A percentile compares a stretch with the other conserved stretches of the same genome.
Evolutionary conservation across 1,284 basidiomycete genomes (phyloP).

Genomic region (Bondarzewia mesenterica): DNA sequence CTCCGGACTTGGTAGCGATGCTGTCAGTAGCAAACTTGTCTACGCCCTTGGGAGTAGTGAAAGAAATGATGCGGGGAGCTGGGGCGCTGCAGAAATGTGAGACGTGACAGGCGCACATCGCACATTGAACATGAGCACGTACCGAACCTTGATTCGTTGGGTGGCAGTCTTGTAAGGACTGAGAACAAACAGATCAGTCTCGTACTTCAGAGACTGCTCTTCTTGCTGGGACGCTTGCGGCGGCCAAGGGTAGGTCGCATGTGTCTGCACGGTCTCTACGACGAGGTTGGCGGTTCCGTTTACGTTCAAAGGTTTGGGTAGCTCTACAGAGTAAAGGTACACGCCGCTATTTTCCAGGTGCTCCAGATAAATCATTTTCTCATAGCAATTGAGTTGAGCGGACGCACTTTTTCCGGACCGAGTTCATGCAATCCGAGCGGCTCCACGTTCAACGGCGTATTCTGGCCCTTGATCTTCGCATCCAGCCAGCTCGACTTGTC

Average conservation of each 20-base stretch:
- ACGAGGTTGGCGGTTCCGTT: constrained; percentile 67
- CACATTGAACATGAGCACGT: constrained; percentile 16
- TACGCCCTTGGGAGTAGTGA: constrained; percentile 53
- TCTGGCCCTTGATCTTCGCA: constrained; percentile 67
- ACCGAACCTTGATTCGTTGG: constrained; percentile 85
- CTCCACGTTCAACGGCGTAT: constrained; percentile 44
- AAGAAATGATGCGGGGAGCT: constrained; percentile 58
- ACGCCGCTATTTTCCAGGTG: constrained; percentile 21
- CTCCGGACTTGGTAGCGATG: constrained; percentile 66
- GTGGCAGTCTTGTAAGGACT: constrained; percentile 79
- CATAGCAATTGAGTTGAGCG: background rate
- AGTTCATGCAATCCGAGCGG: constrained; percentile 34
- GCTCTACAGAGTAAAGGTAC: constrained; percentile 31
- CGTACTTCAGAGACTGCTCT: constrained; percentile 76
- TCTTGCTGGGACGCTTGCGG: constrained; percentile 67
- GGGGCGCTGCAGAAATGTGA: constrained; percentile 41
- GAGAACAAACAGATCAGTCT: constrained; percentile 67
- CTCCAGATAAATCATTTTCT: background rate
- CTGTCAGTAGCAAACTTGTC: constrained; percentile 48
- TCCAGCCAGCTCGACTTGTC: constrained; percentile 73
- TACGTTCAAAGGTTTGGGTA: constrained; percentile 37
- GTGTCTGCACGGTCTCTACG: constrained; percentile 68
- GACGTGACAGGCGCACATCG: background rate
- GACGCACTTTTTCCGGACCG: constrained; percentile 41
- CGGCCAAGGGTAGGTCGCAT: constrained; percentile 73